Evolutionary conservation across 495 filamentous ascomycete genomes (phyloP), one percentile per base, ranked within the genome.

Genomic region (Aspergillus egyptiacus): DNA sequence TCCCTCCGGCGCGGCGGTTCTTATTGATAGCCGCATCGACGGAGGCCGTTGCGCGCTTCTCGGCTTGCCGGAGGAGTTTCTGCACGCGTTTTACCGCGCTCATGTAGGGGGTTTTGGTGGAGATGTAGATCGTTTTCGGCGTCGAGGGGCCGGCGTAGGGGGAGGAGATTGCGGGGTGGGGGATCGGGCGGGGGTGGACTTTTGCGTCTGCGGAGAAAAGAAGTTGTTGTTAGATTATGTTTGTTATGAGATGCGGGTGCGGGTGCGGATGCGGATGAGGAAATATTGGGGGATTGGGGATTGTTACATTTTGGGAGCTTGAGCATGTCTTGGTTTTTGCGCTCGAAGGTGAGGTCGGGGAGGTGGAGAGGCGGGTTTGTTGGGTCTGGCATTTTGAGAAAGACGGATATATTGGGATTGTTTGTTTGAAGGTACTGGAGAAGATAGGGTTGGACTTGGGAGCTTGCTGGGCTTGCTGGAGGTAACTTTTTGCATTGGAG

Each of bases 1-100:
- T 73, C n/a, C n/a, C n/a, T n/a, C n/a, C n/a, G n/a, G 51, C 61
- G 65, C 39, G 23, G n/a, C 2, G 43, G 67, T 68, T 73, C 31
- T 66, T 69, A n/a, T 63, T 64, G 15, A 65, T 55, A 14, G 67
- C 57, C 0, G 71, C 60, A 38, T 60, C 59, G 30, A 65, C 62
- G 42, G 71, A 69, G 23, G 63, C 63, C 31, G 72, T 75, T 6
- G 69, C 66, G 48, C 86, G 79, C 41, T 81, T 77, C 39, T 86
- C 79, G 15, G 82, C 77, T 5, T 82, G 75, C 2, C 55, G 57
- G 11, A 96, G 82, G 10, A 86, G 75, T 46, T 83, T 84, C 40
- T 84, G 81, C 20, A 89, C 81, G 52, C 90, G 87, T 66, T 88
- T 87, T 13, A 95, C 76, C 10, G 82, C 78, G n/a, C 83, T 79